phyloP scores from a whole-genome alignment of 2,329 filamentous ascomycete genomes.

The Penicillium sp. region DNA sequence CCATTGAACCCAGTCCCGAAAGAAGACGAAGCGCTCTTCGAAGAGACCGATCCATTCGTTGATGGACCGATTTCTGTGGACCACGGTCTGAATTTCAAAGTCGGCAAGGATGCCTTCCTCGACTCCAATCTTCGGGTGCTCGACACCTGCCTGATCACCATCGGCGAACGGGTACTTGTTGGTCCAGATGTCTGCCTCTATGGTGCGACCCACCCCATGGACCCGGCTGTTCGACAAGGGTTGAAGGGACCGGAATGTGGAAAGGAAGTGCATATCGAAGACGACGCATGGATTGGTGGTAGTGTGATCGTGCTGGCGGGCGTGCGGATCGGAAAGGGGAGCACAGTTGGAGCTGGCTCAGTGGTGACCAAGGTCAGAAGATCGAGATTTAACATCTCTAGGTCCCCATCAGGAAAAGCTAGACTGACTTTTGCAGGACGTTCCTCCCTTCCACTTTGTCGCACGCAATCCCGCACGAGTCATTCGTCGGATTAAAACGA shows the following conservation, averaged over 20 bases:
- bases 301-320: slow-evolving; percentile 47
- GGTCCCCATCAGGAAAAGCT: neutral
- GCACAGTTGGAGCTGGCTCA: slow-evolving; percentile 42
- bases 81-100: slow-evolving; percentile 64
- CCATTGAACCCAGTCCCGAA: slow-evolving; percentile 19
- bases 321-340: slow-evolving; percentile 44
- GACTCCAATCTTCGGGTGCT: slow-evolving; percentile 61
- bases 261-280: slow-evolving; percentile 49
- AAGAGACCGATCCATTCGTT: slow-evolving; percentile 50
- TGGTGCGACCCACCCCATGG: slow-evolving; percentile 54
- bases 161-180: slow-evolving; percentile 54
- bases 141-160: slow-evolving; percentile 54
- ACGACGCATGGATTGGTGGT: slow-evolving; percentile 51
- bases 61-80: slow-evolving; percentile 64
- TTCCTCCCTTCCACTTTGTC: slow-evolving; percentile 30
- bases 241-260: slow-evolving; percentile 52
- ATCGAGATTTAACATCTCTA: neutral
- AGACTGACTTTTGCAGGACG: slow-evolving; percentile 20
- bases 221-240: slow-evolving; percentile 47
- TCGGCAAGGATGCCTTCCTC: slow-evolving; percentile 49
- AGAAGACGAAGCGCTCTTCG: slow-evolving; percentile 25
- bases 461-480: slow-evolving; percentile 29
- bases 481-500: slow-evolving; percentile 27
- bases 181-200: slow-evolving; percentile 56
- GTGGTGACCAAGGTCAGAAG: slow-evolving; percentile 41